Evolutionary conservation across 2,329 filamentous ascomycete genomes (phyloP).

Genomic region (Fusarium lyarnte): DNA sequence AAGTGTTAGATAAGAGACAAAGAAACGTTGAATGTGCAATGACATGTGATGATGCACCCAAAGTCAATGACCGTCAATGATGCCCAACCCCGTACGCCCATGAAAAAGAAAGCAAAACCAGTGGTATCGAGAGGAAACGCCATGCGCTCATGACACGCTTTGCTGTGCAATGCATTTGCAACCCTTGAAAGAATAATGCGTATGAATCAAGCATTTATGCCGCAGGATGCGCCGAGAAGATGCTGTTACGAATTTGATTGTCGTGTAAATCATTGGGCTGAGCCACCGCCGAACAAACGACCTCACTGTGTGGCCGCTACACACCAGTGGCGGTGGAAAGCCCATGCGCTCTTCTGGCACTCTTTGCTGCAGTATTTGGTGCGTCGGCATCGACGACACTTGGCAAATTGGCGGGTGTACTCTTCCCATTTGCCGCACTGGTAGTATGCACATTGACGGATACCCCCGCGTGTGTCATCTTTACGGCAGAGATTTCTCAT

Average conservation of each 20-base stretch:
- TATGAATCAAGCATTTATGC: conserved; percentile 46
- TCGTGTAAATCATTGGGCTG: conserved; percentile 26
- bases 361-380: conserved; percentile 99
- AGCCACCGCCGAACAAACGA: not conserved
- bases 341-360: conserved; percentile 99
- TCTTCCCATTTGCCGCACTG: conserved; percentile 99
- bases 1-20: conserved; percentile 25
- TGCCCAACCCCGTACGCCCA: conserved; percentile 42
- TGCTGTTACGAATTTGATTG: conserved; percentile 36
- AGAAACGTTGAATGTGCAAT: conserved; percentile 32
- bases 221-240: conserved; percentile 40
- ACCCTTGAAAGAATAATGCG: conserved; percentile 44
- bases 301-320: conserved; percentile 72
- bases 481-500: conserved; percentile 99
- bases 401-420: conserved; percentile 95
- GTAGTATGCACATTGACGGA: conserved; percentile 97
- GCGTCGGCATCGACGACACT: conserved; percentile 92
- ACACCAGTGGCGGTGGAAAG: conserved; percentile 98
- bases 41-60: conserved; percentile 37
- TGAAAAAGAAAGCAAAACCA: conserved; percentile 45
- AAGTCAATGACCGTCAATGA: conserved; percentile 41
- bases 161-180: conserved; percentile 54
- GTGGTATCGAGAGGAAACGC: conserved; percentile 58
- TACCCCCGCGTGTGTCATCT: conserved; percentile 92
- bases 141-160: conserved; percentile 53